Evolutionary conservation across 2,329 filamentous ascomycete genomes (phyloP), one percentile per base, ranked within the genome.

Genomic region (Fusarium sp.): DNA sequence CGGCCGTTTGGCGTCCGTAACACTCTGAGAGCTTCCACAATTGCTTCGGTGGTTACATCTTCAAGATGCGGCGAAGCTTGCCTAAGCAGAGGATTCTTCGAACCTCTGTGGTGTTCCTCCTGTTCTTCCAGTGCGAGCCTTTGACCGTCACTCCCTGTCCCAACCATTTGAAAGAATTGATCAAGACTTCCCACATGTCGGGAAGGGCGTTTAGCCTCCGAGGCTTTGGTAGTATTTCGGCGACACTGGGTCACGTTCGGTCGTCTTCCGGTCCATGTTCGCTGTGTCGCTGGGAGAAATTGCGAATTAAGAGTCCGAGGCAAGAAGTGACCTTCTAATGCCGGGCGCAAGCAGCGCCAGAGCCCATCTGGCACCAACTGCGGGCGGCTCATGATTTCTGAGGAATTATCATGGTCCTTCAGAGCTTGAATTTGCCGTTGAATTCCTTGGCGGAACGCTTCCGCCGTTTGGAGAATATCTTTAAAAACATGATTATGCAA

Each of bases 341-440:
- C 87, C 14, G 90, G 90, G 76, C 89, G 92, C 17, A 92, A 82
- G 77, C 88, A 91, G 78, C 88, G 88, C 89, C 90, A 92, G 53
- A 93, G 85, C 69, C 90, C 89, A 79, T 92, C 90, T 38, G 86
- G 77, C 3, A 84, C 79, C 59, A 87, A 75, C 70, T 67, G 67
- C 44, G 71, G 74, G 49, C 76, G 75, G 68, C 78, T 79, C 81
- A 83, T 83, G 40, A 61, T 33, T 29, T 46, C 33, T 35, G 36
- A 40, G 24, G 14, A 53, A 44, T 68, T 53, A 14, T 64, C 62
- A 61, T 58, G 63, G 22, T 20, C 20, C 14, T 22, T 44, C 24
- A 10, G 20, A 62, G 38, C 62, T 56, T 38, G 53, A 65, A 70
- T 66, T 27, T 67, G 36, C 55, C 53, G 58, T 27, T 31, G 33